Conservation (phyloP, 148 eudicot genomes). For the Fagopyrum esculentum region DNA sequence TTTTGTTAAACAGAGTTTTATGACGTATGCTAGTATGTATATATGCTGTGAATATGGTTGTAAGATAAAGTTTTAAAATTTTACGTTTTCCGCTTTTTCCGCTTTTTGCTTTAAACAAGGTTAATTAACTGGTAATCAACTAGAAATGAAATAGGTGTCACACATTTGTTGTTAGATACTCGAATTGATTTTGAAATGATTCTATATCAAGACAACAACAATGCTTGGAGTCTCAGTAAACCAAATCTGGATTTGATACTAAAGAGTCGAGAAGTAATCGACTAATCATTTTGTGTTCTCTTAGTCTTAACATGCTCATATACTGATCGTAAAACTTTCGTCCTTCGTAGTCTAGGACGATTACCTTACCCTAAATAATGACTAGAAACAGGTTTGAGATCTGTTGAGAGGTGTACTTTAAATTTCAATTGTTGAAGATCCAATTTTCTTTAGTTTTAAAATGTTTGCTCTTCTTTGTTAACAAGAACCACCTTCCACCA, state of each 20-base stretch:
- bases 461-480: background rate
- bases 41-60: no score
- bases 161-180: conserved; percentile 39
- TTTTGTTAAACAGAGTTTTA: no score
- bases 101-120: no score
- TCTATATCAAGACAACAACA: conserved; percentile 62
- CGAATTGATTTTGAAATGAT: conserved; percentile 82
- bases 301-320: background rate
- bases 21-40: no score
- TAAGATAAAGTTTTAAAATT: no score
- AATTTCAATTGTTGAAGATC: background rate
- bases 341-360: conserved; percentile 19
- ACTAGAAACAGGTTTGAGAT: background rate
- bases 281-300: background rate
- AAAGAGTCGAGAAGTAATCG: conserved; percentile 63
- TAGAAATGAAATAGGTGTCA: no score
- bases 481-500: conserved; percentile 59
- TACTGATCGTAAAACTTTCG: no score
- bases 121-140: no score
- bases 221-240: conserved; percentile 69
- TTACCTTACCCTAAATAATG: background rate
- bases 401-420: background rate
- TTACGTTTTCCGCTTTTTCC: no score
- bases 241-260: conserved; percentile 87
- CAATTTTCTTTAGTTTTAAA: background rate